These are phyloP conservation scores for Blastocystis sp. DNA, from an alignment of 352 stramenopile genomes.

Conservation along the genomic window DNA sequence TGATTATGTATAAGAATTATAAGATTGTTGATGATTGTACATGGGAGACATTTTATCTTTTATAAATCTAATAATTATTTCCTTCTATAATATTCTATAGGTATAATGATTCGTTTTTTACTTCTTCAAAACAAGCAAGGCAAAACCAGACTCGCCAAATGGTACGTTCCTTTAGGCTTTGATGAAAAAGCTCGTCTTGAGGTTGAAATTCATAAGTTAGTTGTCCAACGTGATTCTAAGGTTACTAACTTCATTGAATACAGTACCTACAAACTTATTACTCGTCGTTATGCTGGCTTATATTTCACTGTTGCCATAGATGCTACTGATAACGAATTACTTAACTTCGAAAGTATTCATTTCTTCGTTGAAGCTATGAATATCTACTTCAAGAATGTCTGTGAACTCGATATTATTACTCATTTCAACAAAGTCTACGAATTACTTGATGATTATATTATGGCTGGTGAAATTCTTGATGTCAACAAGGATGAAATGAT, in stretches of 20 bases:
- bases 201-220: conserved; percentile 65
- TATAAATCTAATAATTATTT: too few relatives aligned
- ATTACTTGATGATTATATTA: conserved; percentile 77
- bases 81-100: too few relatives aligned
- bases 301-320: conserved; percentile 80
- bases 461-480: conserved; percentile 72
- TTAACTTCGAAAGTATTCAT: conserved; percentile 89
- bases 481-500: conserved; percentile 72
- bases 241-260: conserved; percentile 88
- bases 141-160: conserved; percentile 96
- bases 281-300: conserved; percentile 83
- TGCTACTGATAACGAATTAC: conserved; percentile 82
- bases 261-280: conserved; percentile 94
- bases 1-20: too few relatives aligned
- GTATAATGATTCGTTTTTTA: conserved; percentile 78
- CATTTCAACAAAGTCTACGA: conserved; percentile 82
- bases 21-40: too few relatives aligned
- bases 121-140: conserved; percentile 92
- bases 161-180: conserved; percentile 68
- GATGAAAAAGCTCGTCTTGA: conserved; percentile 56
- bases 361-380: conserved; percentile 91
- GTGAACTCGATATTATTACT: conserved; percentile 79
- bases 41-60: too few relatives aligned
- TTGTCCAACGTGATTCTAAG: conserved; percentile 62
- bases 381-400: conserved; percentile 92